Percentiles rank a stretch among this genome's conserved stretches.
phyloP scores from a whole-genome alignment of 805 yeast species.

The Candida nitratophila region DNA sequence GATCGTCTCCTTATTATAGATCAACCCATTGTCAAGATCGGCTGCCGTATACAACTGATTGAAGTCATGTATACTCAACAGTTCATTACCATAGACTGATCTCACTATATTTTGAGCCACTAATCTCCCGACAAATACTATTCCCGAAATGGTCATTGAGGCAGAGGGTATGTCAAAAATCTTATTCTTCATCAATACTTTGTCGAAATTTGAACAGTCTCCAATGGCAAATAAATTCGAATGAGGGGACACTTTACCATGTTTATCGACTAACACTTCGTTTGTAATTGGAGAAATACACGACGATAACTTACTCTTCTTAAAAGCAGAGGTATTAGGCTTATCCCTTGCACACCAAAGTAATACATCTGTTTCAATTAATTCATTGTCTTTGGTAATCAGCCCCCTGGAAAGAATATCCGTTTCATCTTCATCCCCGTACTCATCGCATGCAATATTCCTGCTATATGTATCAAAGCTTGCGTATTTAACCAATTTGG shows the following conservation, averaged over 20 bases:
- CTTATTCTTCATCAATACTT: constrained; percentile 1
- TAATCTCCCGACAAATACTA: constrained; percentile 5
- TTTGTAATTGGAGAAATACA: constrained; percentile 4
- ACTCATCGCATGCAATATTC: background rate
- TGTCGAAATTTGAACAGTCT: constrained; percentile 6
- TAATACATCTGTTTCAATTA: constrained; percentile 4
- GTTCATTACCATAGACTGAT: background rate
- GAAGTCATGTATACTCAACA: constrained; percentile 3
- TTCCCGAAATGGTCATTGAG: constrained; percentile 5
- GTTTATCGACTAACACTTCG: constrained; percentile 4
- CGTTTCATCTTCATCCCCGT: background rate
- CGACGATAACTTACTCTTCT: constrained; percentile 1
- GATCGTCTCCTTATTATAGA: constrained; percentile 1
- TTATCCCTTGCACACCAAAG: constrained; percentile 5
- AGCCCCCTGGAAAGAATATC: background rate
- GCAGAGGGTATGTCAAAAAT: constrained; percentile 3
- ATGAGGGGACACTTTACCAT: background rate
- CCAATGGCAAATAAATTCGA: constrained; percentile 4
- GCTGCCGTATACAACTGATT: background rate
- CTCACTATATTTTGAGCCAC: constrained; percentile 5
- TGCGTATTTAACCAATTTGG: background rate
- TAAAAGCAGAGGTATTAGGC: constrained; percentile 4
- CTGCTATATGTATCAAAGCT: background rate
- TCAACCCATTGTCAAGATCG: constrained; percentile 4
- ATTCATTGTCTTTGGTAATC: constrained; percentile 3